Conservation (phyloP, 768 basidiomycete genomes). For the Suillus cothurnatus region DNA sequence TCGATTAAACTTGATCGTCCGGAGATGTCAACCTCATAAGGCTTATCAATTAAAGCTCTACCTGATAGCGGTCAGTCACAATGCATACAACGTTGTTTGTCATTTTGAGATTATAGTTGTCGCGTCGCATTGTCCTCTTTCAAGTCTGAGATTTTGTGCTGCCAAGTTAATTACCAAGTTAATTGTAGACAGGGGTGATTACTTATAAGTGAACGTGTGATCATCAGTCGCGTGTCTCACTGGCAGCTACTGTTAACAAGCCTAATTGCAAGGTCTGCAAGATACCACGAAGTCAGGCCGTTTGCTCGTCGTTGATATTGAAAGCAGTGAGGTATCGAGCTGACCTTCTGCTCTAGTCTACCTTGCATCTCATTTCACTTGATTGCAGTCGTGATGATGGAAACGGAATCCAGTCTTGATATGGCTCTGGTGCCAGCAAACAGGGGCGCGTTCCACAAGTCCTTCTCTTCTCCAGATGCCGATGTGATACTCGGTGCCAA, state of each 20-base stretch:
- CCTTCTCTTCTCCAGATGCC: constrained; percentile 54
- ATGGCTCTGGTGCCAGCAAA: no score
- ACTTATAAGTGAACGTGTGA: neutral
- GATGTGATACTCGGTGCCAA: constrained; percentile 58
- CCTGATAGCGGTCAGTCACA: neutral
- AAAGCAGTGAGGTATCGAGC: neutral
- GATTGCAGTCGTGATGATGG: neutral
- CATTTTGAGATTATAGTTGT: neutral
- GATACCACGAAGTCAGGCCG: neutral
- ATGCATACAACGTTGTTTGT: no score
- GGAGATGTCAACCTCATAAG: no score
- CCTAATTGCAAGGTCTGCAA: neutral
- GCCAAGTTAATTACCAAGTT: no score
- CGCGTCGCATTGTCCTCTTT: no score
- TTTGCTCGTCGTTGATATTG: neutral
- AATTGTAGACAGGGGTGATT: neutral
- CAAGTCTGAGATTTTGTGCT: no score
- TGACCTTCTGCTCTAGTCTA: neutral
- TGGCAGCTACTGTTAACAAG: neutral
- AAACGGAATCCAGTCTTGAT: neutral
- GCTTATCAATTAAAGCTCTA: neutral
- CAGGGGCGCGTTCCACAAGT: constrained; percentile 37
- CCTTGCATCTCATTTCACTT: neutral
- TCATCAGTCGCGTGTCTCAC: neutral
- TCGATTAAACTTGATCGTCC: no score